A percentile compares a stretch with the other conserved stretches of the same genome.
Conservation (phyloP, 768 basidiomycete species). For the Tylopilus felleus region DNA sequence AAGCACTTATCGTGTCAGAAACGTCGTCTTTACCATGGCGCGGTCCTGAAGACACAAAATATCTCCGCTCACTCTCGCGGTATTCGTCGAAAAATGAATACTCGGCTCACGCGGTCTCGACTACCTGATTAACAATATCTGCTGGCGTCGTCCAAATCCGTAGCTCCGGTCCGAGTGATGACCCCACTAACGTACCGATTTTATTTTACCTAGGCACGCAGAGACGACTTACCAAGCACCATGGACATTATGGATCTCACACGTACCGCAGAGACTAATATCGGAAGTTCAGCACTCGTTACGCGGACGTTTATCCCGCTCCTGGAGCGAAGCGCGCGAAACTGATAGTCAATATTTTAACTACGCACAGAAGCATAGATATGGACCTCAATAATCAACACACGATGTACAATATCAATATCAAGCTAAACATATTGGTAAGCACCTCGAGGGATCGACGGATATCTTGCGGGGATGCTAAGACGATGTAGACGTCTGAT, state of each 20-base stretch:
- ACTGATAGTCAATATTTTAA: conserved; percentile 33
- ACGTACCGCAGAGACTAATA: too few relatives aligned
- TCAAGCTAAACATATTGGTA: conserved; percentile 27
- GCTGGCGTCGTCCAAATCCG: too few relatives aligned
- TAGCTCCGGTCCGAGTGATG: too few relatives aligned
- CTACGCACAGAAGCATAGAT: conserved; percentile 26
- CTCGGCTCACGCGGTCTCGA: conserved; percentile 24
- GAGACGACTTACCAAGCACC: conserved; percentile 8
- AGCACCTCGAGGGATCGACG: conserved; percentile 29
- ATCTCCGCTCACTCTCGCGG: too few relatives aligned
- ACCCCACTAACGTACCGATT: too few relatives aligned
- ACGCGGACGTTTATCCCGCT: conserved; percentile 25
- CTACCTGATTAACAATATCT: conserved; percentile 35
- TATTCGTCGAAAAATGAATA: too few relatives aligned
- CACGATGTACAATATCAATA: conserved; percentile 32
- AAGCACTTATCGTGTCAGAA: too few relatives aligned
- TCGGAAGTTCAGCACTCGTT: too few relatives aligned
- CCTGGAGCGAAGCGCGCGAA: conserved; percentile 29
- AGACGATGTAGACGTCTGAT: too few relatives aligned
- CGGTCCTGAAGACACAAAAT: too few relatives aligned
- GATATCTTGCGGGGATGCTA: conserved; percentile 16
- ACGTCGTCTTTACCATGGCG: too few relatives aligned
- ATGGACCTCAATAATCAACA: conserved; percentile 17
- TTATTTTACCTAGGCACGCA: too few relatives aligned
- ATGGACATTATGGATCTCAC: conserved; percentile 9